Conservation (phyloP, 495 filamentous ascomycete genomes). For the Chlorociboria aeruginascens region DNA sequence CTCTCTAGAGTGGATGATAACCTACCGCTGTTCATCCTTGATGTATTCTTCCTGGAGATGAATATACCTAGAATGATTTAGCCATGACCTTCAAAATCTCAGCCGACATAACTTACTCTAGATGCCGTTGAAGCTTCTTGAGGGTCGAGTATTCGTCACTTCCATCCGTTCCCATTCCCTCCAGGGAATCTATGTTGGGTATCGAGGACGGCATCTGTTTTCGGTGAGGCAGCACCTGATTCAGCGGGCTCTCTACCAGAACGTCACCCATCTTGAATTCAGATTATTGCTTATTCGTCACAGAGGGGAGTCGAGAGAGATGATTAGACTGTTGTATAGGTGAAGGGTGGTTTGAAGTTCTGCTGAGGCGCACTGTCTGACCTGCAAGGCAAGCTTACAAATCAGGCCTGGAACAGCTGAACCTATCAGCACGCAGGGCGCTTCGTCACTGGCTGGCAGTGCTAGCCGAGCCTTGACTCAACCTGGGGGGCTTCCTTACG, state of each 20-base stretch:
- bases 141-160: constrained; percentile 89
- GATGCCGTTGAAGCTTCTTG: constrained; percentile 89
- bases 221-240: constrained; percentile 59
- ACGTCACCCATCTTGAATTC: constrained; percentile 65
- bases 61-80: constrained; percentile 55
- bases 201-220: constrained; percentile 73
- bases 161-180: constrained; percentile 67
- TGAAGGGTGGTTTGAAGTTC: no score
- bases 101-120: constrained; percentile 52
- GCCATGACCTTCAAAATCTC: background rate
- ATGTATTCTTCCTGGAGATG: constrained; percentile 99
- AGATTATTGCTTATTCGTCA: background rate
- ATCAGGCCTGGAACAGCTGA: no score
- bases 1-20: background rate
- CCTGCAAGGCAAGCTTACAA: no score
- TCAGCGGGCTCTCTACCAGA: constrained; percentile 66
- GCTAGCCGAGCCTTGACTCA: background rate
- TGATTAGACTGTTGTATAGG: no score
- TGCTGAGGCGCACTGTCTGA: background rate
- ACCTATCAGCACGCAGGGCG: background rate
- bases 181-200: constrained; percentile 78
- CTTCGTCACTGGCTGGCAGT: background rate
- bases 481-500: background rate
- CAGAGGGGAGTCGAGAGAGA: background rate
- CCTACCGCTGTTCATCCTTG: constrained; percentile 95